Evolutionary conservation across 805 yeast genomes (phyloP), one percentile per base, ranked within the genome.

Genomic region (Jamesozyma hellenica): DNA sequence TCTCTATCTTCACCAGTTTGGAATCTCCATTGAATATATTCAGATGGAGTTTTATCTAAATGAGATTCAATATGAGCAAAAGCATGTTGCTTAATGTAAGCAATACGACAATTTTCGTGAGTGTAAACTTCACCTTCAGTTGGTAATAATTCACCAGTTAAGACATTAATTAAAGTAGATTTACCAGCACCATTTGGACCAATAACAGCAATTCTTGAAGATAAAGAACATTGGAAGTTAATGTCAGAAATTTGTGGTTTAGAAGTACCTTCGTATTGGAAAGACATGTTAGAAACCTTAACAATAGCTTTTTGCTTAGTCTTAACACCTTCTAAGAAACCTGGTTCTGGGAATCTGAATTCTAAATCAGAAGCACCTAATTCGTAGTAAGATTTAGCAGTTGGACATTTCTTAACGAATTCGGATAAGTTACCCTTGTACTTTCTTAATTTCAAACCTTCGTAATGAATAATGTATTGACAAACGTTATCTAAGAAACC

Each of bases 101-200:
- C 99, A 64, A 92, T 92, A 82, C 98, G 95, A 78, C 94, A 83
- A 74, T 92, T 92, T 77, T 90, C 97, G 78, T 92, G 98, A 45
- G 88, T 94, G 82, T 92, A 92, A 64, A 92, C 97, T 70, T 92
- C 97, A 87, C 98, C 98, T 41, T 61, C 61, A 53, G 97, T 92
- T 75, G 98, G 98, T 68, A 92, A 75, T 64, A 92, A 82, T 78
- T 92, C 98, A 85, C 98, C 98, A 55, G 98, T 92, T 73, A 92
- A 82, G 49, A 92, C 96, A 68, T 92, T 92, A 70, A 92, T 90
- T 74, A 92, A 79, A 60, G 98, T 92, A 52, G 98, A 90, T 73
- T 92, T 92, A 82, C 98, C 98, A 66, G 98, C 98, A 85, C 98
- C 98, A 73, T 92, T 92, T 71, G 98, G 98, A 72, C 98, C 98